A percentile compares a stretch with the other conserved stretches of the same genome.
phyloP scores from a whole-genome alignment of 805 yeast species.

The Candida vartiovaarae region DNA sequence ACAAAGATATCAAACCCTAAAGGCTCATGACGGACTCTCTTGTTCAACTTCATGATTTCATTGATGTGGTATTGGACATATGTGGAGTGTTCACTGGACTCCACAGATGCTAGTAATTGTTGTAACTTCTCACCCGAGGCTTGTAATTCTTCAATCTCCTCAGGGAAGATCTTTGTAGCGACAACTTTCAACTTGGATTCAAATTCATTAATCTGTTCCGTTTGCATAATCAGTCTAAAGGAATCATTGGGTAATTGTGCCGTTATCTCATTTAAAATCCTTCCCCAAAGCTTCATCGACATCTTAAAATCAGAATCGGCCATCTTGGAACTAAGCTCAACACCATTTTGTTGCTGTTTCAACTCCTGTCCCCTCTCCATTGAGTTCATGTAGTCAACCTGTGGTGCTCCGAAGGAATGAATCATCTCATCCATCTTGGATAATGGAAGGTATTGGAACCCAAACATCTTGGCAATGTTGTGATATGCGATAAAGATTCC shows the following conservation, averaged over 20 bases:
- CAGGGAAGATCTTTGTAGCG: slow-evolving; percentile 26
- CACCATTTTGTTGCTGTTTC: slow-evolving; percentile 1
- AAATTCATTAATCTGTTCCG: slow-evolving; percentile 9
- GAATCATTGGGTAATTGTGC: slow-evolving; percentile 27
- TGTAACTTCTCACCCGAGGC: slow-evolving; percentile 12
- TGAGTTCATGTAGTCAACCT: slow-evolving; percentile 1
- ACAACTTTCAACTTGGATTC: slow-evolving; percentile 27
- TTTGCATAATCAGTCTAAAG: slow-evolving; percentile 29
- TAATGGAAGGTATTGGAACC: slow-evolving; percentile 83
- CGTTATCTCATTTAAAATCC: slow-evolving; percentile 34
- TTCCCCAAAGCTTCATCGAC: slow-evolving; percentile 47
- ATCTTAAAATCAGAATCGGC: slow-evolving; percentile 66
- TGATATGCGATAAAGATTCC: slow-evolving; percentile 93
- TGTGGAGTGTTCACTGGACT: slow-evolving; percentile 5
- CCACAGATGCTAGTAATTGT: slow-evolving; percentile 3
- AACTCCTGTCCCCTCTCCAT: slow-evolving; percentile 7
- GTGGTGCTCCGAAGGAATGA: slow-evolving; percentile 37
- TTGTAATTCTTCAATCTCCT: slow-evolving; percentile 22
- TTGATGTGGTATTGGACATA: slow-evolving; percentile 14
- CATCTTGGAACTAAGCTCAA: slow-evolving; percentile 26
- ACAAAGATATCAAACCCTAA: slow-evolving; percentile 33
- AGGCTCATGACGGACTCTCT: slow-evolving; percentile 18
- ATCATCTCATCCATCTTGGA: slow-evolving; percentile 58
- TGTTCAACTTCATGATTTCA: slow-evolving; percentile 16
- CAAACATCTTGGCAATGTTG: slow-evolving; percentile 72